These are phyloP conservation scores for Cutaneotrichosporon sp. DNA, from an alignment of 1,284 basidiomycete genomes.

Conservation along the genomic window DNA sequence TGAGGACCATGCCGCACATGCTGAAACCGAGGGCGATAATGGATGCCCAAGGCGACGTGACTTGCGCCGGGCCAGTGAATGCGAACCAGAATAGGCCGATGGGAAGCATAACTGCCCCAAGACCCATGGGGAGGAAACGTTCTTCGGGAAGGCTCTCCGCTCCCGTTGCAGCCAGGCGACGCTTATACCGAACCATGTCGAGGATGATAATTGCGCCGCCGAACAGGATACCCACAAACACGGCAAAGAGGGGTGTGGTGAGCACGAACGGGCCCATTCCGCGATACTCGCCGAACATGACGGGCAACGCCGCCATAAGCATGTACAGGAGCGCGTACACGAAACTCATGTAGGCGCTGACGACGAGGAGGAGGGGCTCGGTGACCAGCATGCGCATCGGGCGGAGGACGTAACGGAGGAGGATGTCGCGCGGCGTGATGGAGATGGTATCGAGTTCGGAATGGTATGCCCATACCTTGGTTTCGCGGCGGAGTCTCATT, in stretches of 20 bases:
- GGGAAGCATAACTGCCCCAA: conserved; percentile 22
- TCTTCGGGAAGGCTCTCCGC: conserved; percentile 24
- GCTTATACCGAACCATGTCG: conserved; percentile 27
- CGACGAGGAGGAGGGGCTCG: conserved; percentile 31
- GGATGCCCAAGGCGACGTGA: conserved; percentile 22
- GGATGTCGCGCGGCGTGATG: conserved; percentile 24
- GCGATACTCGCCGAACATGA: conserved; percentile 31
- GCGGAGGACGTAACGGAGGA: conserved; percentile 27
- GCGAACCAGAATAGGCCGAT: conserved; percentile 34
- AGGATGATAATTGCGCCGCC: conserved; percentile 27
- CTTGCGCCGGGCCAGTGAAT: conserved; percentile 31
- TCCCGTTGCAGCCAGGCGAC: conserved; percentile 5
- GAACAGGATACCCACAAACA: conserved; percentile 27
- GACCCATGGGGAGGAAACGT: conserved; percentile 29
- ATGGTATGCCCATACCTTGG: conserved; percentile 26
- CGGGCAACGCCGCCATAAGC: conserved; percentile 30
- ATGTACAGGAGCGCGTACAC: conserved; percentile 34
- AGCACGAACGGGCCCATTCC: conserved; percentile 17
- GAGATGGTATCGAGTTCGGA: conserved; percentile 24
- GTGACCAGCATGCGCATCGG: conserved; percentile 28
- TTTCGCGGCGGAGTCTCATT: conserved; percentile 16
- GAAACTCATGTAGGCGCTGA: conserved; percentile 31
- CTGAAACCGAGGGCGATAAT: conserved; percentile 28
- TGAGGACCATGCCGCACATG: conserved; percentile 30
- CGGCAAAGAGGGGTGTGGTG: conserved; percentile 22